A percentile compares a stretch with the other conserved stretches of the same genome.
Conservation (phyloP, 768 basidiomycete genomes). For the Russula virescens region DNA sequence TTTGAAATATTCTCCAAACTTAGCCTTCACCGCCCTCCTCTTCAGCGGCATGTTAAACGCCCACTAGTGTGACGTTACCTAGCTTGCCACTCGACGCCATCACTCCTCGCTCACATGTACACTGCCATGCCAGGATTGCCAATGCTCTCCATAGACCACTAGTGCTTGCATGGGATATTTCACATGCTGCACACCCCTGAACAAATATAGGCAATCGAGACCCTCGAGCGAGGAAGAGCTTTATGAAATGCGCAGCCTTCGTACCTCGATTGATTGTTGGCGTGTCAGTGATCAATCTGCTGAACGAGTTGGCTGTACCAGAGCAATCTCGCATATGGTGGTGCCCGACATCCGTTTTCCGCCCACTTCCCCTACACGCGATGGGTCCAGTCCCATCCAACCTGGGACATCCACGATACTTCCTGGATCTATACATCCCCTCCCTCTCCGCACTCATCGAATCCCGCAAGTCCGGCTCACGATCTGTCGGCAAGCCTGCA, state of each 20-base stretch:
- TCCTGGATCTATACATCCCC: neutral
- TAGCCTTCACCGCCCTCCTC: too few relatives aligned
- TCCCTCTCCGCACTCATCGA: neutral
- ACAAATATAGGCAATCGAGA: neutral
- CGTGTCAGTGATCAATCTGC: neutral
- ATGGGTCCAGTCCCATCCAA: neutral
- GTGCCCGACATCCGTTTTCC: neutral
- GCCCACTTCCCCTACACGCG: neutral
- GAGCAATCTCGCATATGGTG: neutral
- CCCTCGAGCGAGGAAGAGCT: neutral
- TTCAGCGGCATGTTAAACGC: too few relatives aligned
- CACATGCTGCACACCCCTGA: too few relatives aligned
- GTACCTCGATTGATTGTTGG: neutral
- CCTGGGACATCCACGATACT: neutral
- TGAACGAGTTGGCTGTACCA: neutral
- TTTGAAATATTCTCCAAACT: too few relatives aligned
- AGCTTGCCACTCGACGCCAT: too few relatives aligned
- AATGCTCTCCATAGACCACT: too few relatives aligned
- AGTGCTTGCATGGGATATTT: too few relatives aligned
- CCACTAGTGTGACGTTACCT: too few relatives aligned
- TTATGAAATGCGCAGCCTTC: neutral
- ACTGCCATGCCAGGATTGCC: too few relatives aligned
- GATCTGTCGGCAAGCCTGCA: too few relatives aligned
- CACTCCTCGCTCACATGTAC: too few relatives aligned
- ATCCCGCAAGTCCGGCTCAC: neutral